phyloP scores from a whole-genome alignment of 139 green algal species.

The Chara braunii region DNA sequence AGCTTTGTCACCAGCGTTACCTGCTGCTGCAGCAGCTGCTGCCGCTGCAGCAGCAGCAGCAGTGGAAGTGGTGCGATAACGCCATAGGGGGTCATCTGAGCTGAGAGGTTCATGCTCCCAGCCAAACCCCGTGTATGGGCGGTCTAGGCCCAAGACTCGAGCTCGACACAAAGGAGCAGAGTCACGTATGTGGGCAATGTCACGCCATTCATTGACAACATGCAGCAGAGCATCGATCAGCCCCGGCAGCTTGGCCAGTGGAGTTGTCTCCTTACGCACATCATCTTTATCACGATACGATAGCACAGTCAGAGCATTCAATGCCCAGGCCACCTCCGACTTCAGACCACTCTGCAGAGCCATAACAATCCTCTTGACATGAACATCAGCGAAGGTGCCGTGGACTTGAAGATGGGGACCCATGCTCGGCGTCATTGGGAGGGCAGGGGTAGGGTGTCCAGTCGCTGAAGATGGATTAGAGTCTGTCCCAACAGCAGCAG shows the following conservation, averaged over 20 bases:
- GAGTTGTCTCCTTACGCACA: background rate
- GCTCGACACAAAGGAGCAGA: background rate
- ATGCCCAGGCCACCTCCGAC: slow-evolving; percentile 20
- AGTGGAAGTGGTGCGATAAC: background rate
- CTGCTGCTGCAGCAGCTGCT: background rate
- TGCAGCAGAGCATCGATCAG: slow-evolving; percentile 17
- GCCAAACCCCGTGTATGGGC: slow-evolving; percentile 8
- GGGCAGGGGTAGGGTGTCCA: background rate
- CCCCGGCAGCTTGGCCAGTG: slow-evolving; percentile 6
- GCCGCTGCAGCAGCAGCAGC: background rate
- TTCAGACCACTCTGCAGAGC: slow-evolving; percentile 25
- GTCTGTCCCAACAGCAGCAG: background rate
- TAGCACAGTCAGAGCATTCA: slow-evolving; percentile 21
- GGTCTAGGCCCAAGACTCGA: slow-evolving; percentile 1
- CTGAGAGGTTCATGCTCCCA: background rate
- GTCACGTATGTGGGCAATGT: background rate
- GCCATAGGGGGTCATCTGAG: background rate
- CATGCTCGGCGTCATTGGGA: slow-evolving; percentile 8
- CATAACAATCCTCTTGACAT: slow-evolving; percentile 6
- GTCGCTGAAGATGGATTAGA: background rate
- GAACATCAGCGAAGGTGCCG: slow-evolving; percentile 4
- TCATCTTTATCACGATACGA: slow-evolving; percentile 11
- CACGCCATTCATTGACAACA: slow-evolving; percentile 27
- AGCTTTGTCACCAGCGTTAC: too few species aligned
- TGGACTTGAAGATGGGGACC: slow-evolving; percentile 11